Conservation (phyloP, 2,329 filamentous ascomycete genomes). For the Colletotrichum theobromicola region DNA sequence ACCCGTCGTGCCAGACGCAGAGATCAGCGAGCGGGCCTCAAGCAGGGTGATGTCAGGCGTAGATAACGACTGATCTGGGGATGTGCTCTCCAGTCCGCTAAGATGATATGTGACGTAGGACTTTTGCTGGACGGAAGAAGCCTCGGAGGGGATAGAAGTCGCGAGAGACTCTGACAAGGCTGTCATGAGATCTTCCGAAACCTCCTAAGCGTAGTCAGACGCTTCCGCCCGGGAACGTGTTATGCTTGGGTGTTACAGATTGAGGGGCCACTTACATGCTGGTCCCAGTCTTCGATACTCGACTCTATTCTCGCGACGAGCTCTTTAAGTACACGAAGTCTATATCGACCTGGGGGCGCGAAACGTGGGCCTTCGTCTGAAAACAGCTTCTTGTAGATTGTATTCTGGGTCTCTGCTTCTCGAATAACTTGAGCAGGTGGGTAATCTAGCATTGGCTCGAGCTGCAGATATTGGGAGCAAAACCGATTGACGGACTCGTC, state of each 20-base stretch:
- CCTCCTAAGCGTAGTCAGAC: slow-evolving; percentile 61
- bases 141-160: slow-evolving; percentile 67
- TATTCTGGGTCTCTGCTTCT: slow-evolving; percentile 65
- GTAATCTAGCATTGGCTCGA: slow-evolving; percentile 69
- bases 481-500: slow-evolving; percentile 50
- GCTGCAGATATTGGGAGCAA: slow-evolving; percentile 80
- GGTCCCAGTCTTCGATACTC: slow-evolving; percentile 80
- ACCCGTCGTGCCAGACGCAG: slow-evolving; percentile 75
- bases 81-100: slow-evolving; percentile 34
- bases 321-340: slow-evolving; percentile 74
- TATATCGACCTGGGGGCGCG: slow-evolving; percentile 72
- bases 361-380: slow-evolving; percentile 57
- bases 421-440: slow-evolving; percentile 66
- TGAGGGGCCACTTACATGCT: slow-evolving; percentile 72
- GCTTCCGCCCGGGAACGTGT: background rate
- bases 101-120: slow-evolving; percentile 76
- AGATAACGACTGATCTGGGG: background rate
- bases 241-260: background rate
- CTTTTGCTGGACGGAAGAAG: slow-evolving; percentile 71
- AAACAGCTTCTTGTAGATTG: slow-evolving; percentile 72
- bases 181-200: slow-evolving; percentile 81
- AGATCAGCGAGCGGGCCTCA: slow-evolving; percentile 72
- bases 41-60: slow-evolving; percentile 61
- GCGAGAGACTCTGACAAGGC: slow-evolving; percentile 70
- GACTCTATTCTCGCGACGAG: slow-evolving; percentile 74